Percentiles rank a stretch among this genome's conserved stretches.
Conservation (phyloP, 106 monocot genomes). For the Chionographis japonica region DNA sequence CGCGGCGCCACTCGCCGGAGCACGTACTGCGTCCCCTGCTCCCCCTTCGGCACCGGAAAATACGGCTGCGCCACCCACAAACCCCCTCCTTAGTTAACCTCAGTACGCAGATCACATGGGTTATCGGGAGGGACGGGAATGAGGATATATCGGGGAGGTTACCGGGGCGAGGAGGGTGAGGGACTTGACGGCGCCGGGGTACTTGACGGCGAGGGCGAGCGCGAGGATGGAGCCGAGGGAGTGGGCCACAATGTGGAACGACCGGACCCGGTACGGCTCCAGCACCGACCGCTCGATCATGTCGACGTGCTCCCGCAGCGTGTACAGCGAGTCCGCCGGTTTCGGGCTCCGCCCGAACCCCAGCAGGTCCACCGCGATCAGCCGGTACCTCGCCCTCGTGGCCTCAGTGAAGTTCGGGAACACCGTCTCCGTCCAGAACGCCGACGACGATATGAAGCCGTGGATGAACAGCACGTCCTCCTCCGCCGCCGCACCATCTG, state of each 20-base stretch:
- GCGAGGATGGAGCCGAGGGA: slow-evolving; percentile 51
- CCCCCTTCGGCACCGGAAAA: slow-evolving; percentile 35
- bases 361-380: slow-evolving; percentile 45
- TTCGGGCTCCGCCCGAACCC: slow-evolving; percentile 54
- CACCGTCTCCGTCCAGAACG: slow-evolving; percentile 58
- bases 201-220: slow-evolving; percentile 46
- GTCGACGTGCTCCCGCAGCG: slow-evolving; percentile 41
- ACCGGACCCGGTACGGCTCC: slow-evolving; percentile 23
- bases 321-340: slow-evolving; percentile 47
- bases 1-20: slow-evolving; percentile 41
- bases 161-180: slow-evolving; percentile 47
- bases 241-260: slow-evolving; percentile 57
- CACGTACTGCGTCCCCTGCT: slow-evolving; percentile 36
- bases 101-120: not conserved
- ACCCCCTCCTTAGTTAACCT: not conserved
- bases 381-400: slow-evolving; percentile 26
- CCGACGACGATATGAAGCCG: slow-evolving; percentile 53
- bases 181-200: slow-evolving; percentile 40
- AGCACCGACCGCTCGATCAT: slow-evolving; percentile 52
- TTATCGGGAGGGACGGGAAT: not conserved
- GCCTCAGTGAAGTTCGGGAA: slow-evolving; percentile 37
- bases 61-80: slow-evolving; percentile 25
- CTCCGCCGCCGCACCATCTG: slow-evolving; percentile 13
- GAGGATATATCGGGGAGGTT: not conserved
- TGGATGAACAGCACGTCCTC: slow-evolving; percentile 51